phyloP scores from a whole-genome alignment of 345 rosid genomes.

The Dimocarpus longan region DNA sequence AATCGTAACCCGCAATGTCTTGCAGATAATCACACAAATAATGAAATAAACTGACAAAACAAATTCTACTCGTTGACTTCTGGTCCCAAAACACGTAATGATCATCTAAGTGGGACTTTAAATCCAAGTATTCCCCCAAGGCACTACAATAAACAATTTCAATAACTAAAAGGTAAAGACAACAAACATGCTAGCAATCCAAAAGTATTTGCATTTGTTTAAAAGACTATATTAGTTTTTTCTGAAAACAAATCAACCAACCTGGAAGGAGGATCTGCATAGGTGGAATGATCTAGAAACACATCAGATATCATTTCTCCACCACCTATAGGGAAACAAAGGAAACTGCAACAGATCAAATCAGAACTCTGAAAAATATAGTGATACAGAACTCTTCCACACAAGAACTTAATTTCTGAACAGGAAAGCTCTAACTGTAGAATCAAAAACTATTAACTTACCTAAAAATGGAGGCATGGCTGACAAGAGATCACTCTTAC shows the following conservation, averaged over 20 bases:
- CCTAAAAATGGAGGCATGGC: slow-evolving; percentile 98
- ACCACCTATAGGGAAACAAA: slow-evolving; percentile 58
- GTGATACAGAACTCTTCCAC: background rate
- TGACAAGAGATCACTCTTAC: slow-evolving; percentile 68
- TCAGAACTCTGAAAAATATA: background rate
- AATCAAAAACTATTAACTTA: slow-evolving; percentile 31
- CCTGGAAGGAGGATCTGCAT: slow-evolving; percentile 96
- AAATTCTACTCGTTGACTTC: background rate
- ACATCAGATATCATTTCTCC: slow-evolving; percentile 98
- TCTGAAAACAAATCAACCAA: slow-evolving; percentile 31
- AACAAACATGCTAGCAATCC: background rate
- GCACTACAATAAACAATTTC: background rate
- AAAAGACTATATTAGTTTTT: slow-evolving; percentile 3
- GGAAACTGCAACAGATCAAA: background rate
- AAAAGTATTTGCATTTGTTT: background rate
- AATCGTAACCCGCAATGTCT: background rate
- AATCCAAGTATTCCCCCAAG: background rate
- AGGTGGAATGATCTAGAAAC: slow-evolving; percentile 93
- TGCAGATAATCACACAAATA: background rate
- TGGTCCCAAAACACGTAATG: background rate
- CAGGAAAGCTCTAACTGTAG: background rate
- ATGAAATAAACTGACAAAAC: background rate
- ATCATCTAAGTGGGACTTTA: background rate
- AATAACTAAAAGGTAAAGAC: background rate
- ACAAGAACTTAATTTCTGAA: background rate